Conservation (phyloP, 2,329 filamentous ascomycete genomes). For the Colletotrichum chrysophilum region DNA sequence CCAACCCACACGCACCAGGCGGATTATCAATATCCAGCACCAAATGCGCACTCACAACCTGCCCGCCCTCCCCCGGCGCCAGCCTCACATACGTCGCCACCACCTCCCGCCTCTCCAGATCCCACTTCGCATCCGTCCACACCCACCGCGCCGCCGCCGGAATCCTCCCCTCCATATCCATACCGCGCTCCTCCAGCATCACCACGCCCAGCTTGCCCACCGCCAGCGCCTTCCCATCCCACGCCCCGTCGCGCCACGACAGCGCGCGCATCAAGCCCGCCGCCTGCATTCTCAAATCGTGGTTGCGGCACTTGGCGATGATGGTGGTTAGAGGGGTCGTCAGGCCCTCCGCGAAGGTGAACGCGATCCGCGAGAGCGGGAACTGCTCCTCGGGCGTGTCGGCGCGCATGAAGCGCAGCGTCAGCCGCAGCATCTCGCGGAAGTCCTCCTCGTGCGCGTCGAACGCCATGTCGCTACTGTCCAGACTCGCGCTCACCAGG, state of each 20-base stretch:
- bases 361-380: neutral
- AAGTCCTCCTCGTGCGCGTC: slow-evolving; percentile 22
- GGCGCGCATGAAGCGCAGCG: slow-evolving; percentile 10
- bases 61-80: neutral
- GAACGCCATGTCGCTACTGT: slow-evolving; percentile 20
- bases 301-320: slow-evolving; percentile 23
- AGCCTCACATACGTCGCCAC: slow-evolving; percentile 12
- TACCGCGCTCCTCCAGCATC: slow-evolving; percentile 23
- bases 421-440: slow-evolving; percentile 3
- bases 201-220: slow-evolving; percentile 20
- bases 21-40: slow-evolving; percentile 6
- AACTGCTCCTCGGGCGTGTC: neutral
- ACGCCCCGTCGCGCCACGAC: slow-evolving; percentile 20
- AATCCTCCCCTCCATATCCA: slow-evolving; percentile 15
- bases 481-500: slow-evolving; percentile 15
- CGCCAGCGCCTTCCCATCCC: slow-evolving; percentile 18
- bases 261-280: slow-evolving; percentile 6
- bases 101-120: slow-evolving; percentile 11
- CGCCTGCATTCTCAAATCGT: slow-evolving; percentile 20
- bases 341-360: slow-evolving; percentile 19
- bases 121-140: slow-evolving; percentile 17
- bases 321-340: slow-evolving; percentile 16
- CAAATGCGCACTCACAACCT: neutral
- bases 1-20: neutral
- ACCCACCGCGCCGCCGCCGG: slow-evolving; percentile 17